Base-by-base conservation (phyloP, 805 yeast genomes). In the Ogataea angusta region DNA sequence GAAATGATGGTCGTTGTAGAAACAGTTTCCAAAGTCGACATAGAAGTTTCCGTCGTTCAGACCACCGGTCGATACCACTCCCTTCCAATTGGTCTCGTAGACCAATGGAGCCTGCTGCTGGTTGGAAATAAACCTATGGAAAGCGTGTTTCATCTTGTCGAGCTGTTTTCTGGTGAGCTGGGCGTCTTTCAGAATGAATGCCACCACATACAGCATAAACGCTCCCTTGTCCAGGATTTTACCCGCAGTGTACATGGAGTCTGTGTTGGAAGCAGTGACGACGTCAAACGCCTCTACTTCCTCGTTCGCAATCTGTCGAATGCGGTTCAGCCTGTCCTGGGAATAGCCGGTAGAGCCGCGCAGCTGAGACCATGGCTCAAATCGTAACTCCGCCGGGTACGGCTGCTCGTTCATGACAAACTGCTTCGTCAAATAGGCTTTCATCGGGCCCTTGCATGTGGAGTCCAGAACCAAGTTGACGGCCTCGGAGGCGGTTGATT, bases 231-330 rank as follows among this genome's bases (percentile, higher is more conserved):
- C 96, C 36, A 90, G 67, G 19, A 79, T 72, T 60, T 93, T 91
- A 10, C 98, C 99, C 2, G 95, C 75, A 15, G 86, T 80, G 64
- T 91, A 91, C 85, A 90, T 90, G 0, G 96, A 87, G 47, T 87
- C 87, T 9, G 82, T 67, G 53, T 83, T 67, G n/a, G 83, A 73
- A 60, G 72, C 75, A 13, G 70, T 73, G 4, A 64, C 63, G 25
- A 83, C 72, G 46, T 82, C 85, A 40, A 57, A 60, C 38, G 69
- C 76, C 21, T 69, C 53, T 8, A 75, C 60, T 51, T 85, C 93
- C 5, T 59, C 45, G n/a, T 52, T 56, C 2, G 85, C 83, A 1
- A 75, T 75, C 15, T 57, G 51, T 9, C 65, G 60, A 24, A 85
- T 73, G 22, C 63, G 42, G 2, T 58, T 49, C 27, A 68, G 58